Conservation (phyloP, 306 rosid species). For the Phaseolus lunatus region DNA sequence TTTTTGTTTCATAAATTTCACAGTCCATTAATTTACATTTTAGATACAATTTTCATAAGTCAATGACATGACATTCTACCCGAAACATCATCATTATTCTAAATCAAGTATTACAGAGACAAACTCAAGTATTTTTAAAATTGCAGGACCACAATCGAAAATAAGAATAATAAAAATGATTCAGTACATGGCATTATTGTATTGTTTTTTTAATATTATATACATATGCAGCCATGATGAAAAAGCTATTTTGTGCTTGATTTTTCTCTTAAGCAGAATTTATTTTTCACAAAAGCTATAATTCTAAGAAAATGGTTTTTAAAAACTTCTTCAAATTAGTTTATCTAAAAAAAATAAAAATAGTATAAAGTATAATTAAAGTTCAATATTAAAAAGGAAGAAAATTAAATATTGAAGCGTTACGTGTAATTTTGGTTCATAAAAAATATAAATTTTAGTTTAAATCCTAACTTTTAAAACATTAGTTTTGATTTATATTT, state of each 20-base stretch:
- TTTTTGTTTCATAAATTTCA: neutral
- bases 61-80: neutral
- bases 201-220: neutral
- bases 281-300: no score
- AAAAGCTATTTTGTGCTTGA: no score
- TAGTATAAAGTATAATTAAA: no score
- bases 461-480: neutral
- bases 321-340: no score
- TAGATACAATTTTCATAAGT: neutral
- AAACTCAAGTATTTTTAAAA: neutral
- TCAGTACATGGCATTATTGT: neutral
- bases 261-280: no score
- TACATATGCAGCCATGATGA: no score
- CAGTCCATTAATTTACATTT: neutral
- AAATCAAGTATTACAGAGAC: neutral
- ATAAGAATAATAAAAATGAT: neutral
- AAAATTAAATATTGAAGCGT: neutral
- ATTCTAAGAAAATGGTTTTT: no score
- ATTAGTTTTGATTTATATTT: no score
- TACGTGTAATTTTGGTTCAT: neutral
- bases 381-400: neutral
- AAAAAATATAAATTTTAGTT: no score
- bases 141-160: neutral
- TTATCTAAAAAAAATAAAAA: no score
- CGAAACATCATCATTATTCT: neutral